Percentiles rank a stretch among this genome's conserved stretches.
phyloP scores from a whole-genome alignment of 78 protist genomes.

The Dictyostelium purpureum region DNA sequence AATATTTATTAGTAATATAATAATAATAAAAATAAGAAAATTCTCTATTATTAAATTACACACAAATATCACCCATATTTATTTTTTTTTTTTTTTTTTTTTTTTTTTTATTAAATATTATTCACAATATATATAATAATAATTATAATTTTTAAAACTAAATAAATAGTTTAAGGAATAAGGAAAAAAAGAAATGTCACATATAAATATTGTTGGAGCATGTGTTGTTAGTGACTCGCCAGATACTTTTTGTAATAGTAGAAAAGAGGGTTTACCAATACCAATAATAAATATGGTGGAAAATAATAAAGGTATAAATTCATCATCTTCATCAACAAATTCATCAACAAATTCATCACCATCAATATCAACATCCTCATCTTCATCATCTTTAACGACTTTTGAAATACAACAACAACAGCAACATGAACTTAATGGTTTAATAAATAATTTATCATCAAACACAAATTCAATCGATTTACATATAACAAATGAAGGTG shows the following conservation, averaged over 20 bases:
- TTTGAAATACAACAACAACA: not conserved
- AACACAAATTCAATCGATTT: not conserved
- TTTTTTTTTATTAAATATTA: too few relatives aligned
- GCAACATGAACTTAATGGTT: too few relatives aligned
- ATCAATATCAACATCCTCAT: not conserved
- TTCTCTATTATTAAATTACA: too few relatives aligned
- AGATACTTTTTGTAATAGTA: not conserved
- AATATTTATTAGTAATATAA: too few relatives aligned
- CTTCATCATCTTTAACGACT: not conserved
- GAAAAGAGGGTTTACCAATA: not conserved
- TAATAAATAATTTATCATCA: not conserved
- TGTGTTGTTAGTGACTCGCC: slow-evolving; percentile 5
- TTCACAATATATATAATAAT: too few relatives aligned
- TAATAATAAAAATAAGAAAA: too few relatives aligned
- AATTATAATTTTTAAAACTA: too few relatives aligned
- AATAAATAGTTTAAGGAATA: not conserved
- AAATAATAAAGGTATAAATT: not conserved
- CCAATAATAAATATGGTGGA: not conserved
- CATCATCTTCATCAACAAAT: not conserved
- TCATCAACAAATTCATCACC: not conserved
- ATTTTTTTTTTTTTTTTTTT: too few relatives aligned
- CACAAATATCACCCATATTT: too few relatives aligned
- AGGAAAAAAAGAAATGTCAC: not conserved
- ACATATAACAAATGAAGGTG: not conserved
- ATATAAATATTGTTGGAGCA: not conserved